Conservation (phyloP, 345 rosid species). For the Moringa oleifera region DNA sequence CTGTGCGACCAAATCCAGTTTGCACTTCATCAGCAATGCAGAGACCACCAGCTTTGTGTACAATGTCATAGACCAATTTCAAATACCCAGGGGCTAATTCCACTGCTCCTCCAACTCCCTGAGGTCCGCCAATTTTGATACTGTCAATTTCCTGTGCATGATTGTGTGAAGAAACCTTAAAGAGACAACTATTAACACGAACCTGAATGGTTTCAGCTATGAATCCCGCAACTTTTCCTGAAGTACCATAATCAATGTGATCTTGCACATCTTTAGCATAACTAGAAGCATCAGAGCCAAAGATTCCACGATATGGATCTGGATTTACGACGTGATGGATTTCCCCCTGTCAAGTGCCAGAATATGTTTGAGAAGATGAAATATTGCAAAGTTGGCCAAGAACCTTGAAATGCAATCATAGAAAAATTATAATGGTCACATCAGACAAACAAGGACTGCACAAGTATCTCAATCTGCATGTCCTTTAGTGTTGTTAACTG, state of each 20-base stretch:
- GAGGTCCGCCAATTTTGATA: background rate
- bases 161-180: background rate
- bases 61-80: constrained; percentile 71
- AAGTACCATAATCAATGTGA: constrained; percentile 84
- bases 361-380: constrained; percentile 4
- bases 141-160: background rate
- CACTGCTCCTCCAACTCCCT: constrained; percentile 97
- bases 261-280: constrained; percentile 90
- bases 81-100: constrained; percentile 94
- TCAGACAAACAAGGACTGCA: background rate
- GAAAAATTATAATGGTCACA: constrained; percentile 6
- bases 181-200: constrained; percentile 1
- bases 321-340: constrained; percentile 90
- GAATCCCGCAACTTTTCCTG: constrained; percentile 90
- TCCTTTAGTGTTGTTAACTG: too few relatives aligned
- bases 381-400: background rate
- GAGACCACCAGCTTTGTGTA: constrained; percentile 80
- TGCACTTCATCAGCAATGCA: constrained; percentile 98
- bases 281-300: constrained; percentile 74
- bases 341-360: constrained; percentile 57
- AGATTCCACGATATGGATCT: constrained; percentile 77
- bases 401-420: background rate
- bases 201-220: constrained; percentile 96
- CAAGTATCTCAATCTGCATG: background rate
- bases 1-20: constrained; percentile 88